These are phyloP conservation scores for Starmera caribaea DNA, from an alignment of 805 yeast species.

Conservation along the genomic window DNA sequence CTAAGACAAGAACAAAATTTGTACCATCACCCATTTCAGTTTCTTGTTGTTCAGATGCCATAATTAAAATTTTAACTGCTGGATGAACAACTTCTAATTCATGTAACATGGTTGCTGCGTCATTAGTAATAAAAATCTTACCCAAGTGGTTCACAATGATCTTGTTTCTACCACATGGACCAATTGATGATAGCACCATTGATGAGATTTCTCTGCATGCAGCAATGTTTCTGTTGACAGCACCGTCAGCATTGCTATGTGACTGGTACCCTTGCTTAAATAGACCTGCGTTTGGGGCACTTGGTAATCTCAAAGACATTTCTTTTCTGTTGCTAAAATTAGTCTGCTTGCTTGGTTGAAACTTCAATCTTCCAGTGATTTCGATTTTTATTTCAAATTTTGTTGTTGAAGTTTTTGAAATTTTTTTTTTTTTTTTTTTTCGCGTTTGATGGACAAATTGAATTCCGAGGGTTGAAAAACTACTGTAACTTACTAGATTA, in stretches of 20 bases:
- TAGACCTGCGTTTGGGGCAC: slow-evolving; percentile 86
- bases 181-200: slow-evolving; percentile 90
- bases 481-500: too few species aligned
- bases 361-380: neutral
- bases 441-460: neutral
- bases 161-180: slow-evolving; percentile 96
- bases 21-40: slow-evolving; percentile 96
- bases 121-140: slow-evolving; percentile 83
- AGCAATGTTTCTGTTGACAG: slow-evolving; percentile 81
- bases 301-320: slow-evolving; percentile 88
- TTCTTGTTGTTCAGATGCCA: slow-evolving; percentile 97
- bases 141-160: slow-evolving; percentile 85
- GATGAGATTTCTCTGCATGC: slow-evolving; percentile 91
- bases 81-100: slow-evolving; percentile 95
- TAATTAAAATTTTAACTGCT: slow-evolving; percentile 88
- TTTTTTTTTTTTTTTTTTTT: slow-evolving; percentile 1
- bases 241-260: slow-evolving; percentile 86
- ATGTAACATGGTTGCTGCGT: slow-evolving; percentile 94
- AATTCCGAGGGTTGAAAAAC: too few species aligned
- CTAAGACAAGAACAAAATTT: slow-evolving; percentile 81
- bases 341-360: neutral
- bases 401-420: neutral
- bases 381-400: neutral
- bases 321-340: neutral
- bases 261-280: slow-evolving; percentile 94